These are phyloP conservation scores for Aspergillus egyptiacus DNA, from an alignment of 495 filamentous ascomycete species.

Conservation along the genomic window DNA sequence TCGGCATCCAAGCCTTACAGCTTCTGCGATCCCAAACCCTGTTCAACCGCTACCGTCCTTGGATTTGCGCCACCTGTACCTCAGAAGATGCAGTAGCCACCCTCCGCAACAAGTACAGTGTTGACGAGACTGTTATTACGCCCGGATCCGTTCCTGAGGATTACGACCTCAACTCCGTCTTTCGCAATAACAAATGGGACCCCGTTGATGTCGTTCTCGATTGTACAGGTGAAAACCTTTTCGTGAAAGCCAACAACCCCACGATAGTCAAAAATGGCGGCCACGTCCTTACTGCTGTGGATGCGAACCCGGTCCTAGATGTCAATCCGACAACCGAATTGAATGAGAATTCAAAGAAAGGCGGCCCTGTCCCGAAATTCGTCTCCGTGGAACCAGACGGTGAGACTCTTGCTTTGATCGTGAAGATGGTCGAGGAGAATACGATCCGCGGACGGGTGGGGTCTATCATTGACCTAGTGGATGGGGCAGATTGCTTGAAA, in stretches of 20 bases:
- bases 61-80: conserved; percentile 37
- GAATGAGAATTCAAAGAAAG: no score
- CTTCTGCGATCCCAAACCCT: conserved; percentile 31
- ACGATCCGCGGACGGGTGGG: conserved; percentile 28
- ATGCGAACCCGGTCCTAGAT: conserved; percentile 22
- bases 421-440: conserved; percentile 30
- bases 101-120: conserved; percentile 21
- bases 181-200: conserved; percentile 27
- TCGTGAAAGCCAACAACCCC: conserved; percentile 29
- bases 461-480: conserved; percentile 28
- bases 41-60: conserved; percentile 31
- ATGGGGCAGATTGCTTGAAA: conserved; percentile 26
- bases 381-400: conserved; percentile 37
- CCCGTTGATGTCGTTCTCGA: conserved; percentile 41
- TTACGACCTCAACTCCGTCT: conserved; percentile 28
- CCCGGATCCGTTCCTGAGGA: conserved; percentile 19
- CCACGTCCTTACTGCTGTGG: conserved; percentile 33
- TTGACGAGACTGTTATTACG: conserved; percentile 31
- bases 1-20: conserved; percentile 33
- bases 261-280: conserved; percentile 33
- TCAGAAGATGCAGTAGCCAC: conserved; percentile 24
- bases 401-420: conserved; percentile 25
- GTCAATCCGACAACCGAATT: no score
- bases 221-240: conserved; percentile 29
- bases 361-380: conserved; percentile 30